phyloP scores from a whole-genome alignment of 306 rosid species.

The Fagus crenata region DNA sequence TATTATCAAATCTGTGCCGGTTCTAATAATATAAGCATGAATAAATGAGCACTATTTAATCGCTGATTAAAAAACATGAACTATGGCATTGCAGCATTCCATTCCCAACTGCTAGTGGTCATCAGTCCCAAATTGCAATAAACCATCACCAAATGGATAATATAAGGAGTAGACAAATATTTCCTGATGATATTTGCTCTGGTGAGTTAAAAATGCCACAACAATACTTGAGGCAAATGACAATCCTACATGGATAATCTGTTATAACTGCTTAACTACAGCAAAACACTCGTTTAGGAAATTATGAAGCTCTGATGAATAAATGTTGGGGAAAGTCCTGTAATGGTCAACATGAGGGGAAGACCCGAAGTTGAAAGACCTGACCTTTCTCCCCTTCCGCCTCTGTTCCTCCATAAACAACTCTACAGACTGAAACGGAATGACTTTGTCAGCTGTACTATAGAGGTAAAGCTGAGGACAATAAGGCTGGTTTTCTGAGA shows the following conservation, averaged over 20 bases:
- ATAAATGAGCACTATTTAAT: too few relatives aligned
- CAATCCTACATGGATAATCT: neutral
- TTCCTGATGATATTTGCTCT: neutral
- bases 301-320: conserved; percentile 50
- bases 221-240: neutral
- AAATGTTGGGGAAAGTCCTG: conserved; percentile 62
- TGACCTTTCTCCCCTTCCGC: conserved; percentile 55
- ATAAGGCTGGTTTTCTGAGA: conserved; percentile 46
- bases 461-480: conserved; percentile 92
- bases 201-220: neutral
- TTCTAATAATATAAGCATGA: too few relatives aligned
- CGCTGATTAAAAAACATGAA: too few relatives aligned
- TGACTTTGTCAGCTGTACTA: conserved; percentile 78
- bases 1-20: too few relatives aligned
- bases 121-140: neutral
- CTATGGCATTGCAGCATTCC: neutral
- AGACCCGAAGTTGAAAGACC: conserved; percentile 58
- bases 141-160: neutral
- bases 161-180: neutral
- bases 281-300: conserved; percentile 60
- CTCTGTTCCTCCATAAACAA: conserved; percentile 67
- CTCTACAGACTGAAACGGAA: conserved; percentile 68
- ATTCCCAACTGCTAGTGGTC: neutral
- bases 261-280: conserved; percentile 16
- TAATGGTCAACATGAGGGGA: conserved; percentile 93